Evolutionary conservation across 1,284 basidiomycete genomes (phyloP), one percentile per base, ranked within the genome.

Genomic region (Garcileccinum viscosum): DNA sequence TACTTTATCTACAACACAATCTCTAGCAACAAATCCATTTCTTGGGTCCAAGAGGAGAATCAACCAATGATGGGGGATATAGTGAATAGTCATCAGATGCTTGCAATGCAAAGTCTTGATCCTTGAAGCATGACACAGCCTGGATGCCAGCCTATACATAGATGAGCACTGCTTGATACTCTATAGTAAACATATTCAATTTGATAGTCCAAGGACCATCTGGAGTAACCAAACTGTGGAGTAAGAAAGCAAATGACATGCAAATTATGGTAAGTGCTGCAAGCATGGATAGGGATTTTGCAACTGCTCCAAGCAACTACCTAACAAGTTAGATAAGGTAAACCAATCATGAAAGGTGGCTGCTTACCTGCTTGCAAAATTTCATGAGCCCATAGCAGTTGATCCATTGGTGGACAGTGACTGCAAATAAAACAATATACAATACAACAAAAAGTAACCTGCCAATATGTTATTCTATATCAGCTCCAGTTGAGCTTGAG

Each of bases 281-380:
- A 53, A 92, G 81, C 78, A 90, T 87, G 14, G 89, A 89, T 22
- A 91, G 78, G 7, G 87, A 87, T 62, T 80, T 44, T 17, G 86
- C 82, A 61, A 91, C 80, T 24, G 87, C 88, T 30, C 73, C 73
- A 62, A 92, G 67, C 6, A 73, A 61, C 71, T 71, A 33, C 53
- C 53, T 24, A 59, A 47, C 44, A 7, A 65, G 63, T 72, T 42
- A 71, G 73, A 56, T 63, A 63, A 64, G 22, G 44, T 64, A 53
- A 47, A 65, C 42, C 30, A 77, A 75, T 9, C 17, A 65, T 53
- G 27, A 68, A 76, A 56, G 15, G 35, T 8, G n/a, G 42, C 17
- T 44, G 63, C 82, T 38, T 27, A 82, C 84, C 73, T 76, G 85
- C 69, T 84, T 84, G 69, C 89, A 86, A 74, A 87, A 85, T 67